Base-by-base conservation (phyloP, 2,329 filamentous ascomycete species). In the Escovopsis sp. region DNA sequence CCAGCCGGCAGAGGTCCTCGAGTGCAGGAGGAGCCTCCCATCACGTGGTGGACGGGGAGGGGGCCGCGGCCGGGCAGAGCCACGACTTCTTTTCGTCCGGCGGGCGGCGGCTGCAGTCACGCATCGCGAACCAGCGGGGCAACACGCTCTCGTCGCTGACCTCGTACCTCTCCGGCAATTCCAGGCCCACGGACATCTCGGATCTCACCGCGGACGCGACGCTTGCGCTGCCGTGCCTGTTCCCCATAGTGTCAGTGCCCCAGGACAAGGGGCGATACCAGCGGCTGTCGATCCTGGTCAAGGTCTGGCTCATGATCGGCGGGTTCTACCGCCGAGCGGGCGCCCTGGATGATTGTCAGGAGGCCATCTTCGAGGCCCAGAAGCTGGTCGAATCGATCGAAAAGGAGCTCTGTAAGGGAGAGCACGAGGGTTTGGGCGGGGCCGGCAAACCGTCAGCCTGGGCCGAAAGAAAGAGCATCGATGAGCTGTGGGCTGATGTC, bases 281-380 rank as follows among this genome's bases (percentile, higher is more conserved):
- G 42, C 67, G 72, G 37, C 65, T 61, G 30, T 63, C 64, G 6
- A 65, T 77, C 10, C 58, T 98, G 12, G 67, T 87, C 18, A 82
- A 81, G 49, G 79, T 95, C 30, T 98, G 91, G 91, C 69, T 95
- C 8, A 82, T 91, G 56, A 86, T 95, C 47, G 82, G 86, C 2
- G 82, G 82, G 0, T 80, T 96, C 49, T 98, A 96, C 57, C 77
- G 86, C 26, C 76, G 86, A 42, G 85, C 89, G 7, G 75, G 74
- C 8, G 77, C 93, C 66, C 76, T 77, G 43, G 81, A 88, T 18
- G 89, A 96, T 57, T 79, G 84, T 11, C 76, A 75, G 51, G 84
- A 80, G 41, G 86, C 89, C 6, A 75, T 88, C 26, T 72, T 77
- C 10, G 91, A 96, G 66, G 91, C 89, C 1, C 71, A 77, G 45